Evolutionary conservation across 1,139 yeast genomes (phyloP), one percentile per base, ranked within the genome.

Genomic region (Candida freyschussii): DNA sequence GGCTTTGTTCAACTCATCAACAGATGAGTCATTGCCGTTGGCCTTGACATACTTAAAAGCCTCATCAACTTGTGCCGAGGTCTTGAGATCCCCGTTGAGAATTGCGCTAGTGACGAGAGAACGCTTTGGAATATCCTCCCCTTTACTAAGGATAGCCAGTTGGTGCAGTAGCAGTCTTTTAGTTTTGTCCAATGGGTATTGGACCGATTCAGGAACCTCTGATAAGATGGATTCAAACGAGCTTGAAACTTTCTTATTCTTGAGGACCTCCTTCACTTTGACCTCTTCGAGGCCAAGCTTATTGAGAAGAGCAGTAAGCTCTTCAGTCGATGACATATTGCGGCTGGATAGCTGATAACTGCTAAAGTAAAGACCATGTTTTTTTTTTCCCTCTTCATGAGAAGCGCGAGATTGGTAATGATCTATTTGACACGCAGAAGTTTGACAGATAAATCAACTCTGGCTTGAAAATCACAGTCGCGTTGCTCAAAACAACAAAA

Each of bases 241-340:
- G 21, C 65, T 63, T 13, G 93, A 74, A 22, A 87, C 94, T 57
- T 87, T 87, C 56, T 80, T 78, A 64, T 91, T 91, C 59, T 85
- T 89, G 39, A 75, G 58, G 36, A 86, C 78, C 55, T 91, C 97
- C 30, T 72, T 69, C 34, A 79, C 61, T 55, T 80, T 79, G 47
- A 77, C 69, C 17, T 81, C 93, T 46, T 71, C 75, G 46, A 85
- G 73, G 13, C 95, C 95, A 39, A 83, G 65, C 31, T 65, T 60
- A 43, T 67, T 61, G 48, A 86, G 80, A 32, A 68, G 65, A 18
- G 49, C 51, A 25, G 63, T 52, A 26, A 75, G 52, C 26, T 64
- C 67, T 32, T 67, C 74, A 17, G 64, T 61, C n/a, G 58, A 40
- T 16, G 53, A 38, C 53, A 49, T 47, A 6, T 17, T 28, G 17